phyloP scores from a whole-genome alignment of 2,329 filamentous ascomycete genomes.

The Ceratocystis harringtonii region DNA sequence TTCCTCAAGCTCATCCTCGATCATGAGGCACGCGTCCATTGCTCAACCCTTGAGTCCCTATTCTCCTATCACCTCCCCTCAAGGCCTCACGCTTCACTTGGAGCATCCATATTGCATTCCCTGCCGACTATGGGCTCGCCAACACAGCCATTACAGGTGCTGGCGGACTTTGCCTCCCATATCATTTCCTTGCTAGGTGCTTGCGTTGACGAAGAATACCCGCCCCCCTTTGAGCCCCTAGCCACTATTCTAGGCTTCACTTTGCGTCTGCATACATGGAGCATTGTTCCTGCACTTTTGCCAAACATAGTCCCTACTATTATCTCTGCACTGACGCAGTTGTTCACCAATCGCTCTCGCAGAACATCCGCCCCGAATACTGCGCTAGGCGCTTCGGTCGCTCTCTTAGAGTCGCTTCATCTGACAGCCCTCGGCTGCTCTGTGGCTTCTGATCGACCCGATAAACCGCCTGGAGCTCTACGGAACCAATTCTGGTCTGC shows the following conservation, averaged over 20 bases:
- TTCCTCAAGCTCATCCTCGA: constrained; percentile 50
- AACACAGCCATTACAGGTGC: constrained; percentile 37
- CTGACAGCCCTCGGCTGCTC: constrained; percentile 46
- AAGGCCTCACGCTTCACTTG: constrained; percentile 33
- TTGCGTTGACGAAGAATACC: constrained; percentile 49
- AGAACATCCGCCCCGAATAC: neutral
- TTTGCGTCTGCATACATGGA: constrained; percentile 44
- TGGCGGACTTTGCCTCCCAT: constrained; percentile 48
- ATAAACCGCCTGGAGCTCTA: constrained; percentile 19
- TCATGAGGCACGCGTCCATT: constrained; percentile 40
- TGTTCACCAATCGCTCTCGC: neutral
- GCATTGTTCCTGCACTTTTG: constrained; percentile 44
- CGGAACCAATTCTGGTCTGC: constrained; percentile 47
- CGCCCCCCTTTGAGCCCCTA: constrained; percentile 49
- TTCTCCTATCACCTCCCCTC: constrained; percentile 34
- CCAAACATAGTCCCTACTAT: constrained; percentile 35
- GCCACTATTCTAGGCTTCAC: constrained; percentile 49
- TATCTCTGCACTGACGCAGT: constrained; percentile 8
- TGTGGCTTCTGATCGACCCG: constrained; percentile 24
- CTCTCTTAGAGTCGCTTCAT: constrained; percentile 36
- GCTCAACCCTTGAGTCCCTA: constrained; percentile 53
- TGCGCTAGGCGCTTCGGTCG: constrained; percentile 9
- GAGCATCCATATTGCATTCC: constrained; percentile 51
- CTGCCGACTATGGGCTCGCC: constrained; percentile 42
- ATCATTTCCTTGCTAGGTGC: constrained; percentile 53